These are phyloP conservation scores for Pichia paraexigua DNA, from an alignment of 805 yeast species.

Conservation along the genomic window DNA sequence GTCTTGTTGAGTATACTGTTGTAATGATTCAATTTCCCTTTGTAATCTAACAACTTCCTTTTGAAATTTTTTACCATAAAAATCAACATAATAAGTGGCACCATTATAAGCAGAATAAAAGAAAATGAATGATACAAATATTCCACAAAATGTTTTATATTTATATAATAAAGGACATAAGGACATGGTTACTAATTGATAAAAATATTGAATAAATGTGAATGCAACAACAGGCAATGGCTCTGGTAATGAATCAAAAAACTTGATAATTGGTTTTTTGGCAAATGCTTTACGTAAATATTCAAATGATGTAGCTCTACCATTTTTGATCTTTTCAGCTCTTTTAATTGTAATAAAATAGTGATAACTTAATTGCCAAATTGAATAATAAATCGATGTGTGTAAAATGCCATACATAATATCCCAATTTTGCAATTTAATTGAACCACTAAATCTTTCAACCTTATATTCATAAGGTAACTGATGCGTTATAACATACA, in stretches of 20 bases:
- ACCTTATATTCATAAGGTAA: conserved; percentile 42
- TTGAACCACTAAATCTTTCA: conserved; percentile 74
- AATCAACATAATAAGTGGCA: conserved; percentile 88
- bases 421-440: conserved; percentile 61
- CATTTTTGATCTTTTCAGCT: conserved; percentile 75
- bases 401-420: conserved; percentile 60
- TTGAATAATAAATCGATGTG: conserved; percentile 74
- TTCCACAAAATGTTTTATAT: conserved; percentile 55
- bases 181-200: conserved; percentile 81
- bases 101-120: conserved; percentile 82
- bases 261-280: conserved; percentile 55
- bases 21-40: conserved; percentile 45
- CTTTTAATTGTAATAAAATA: conserved; percentile 80
- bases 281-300: conserved; percentile 69
- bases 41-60: conserved; percentile 72
- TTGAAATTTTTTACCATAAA: conserved; percentile 83
- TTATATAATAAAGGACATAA: conserved; percentile 85
- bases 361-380: conserved; percentile 89
- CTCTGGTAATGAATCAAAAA: conserved; percentile 77
- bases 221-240: conserved; percentile 84
- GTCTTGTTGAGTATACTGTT: background rate
- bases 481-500: conserved; percentile 82
- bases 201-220: conserved; percentile 76
- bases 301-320: conserved; percentile 81
- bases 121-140: conserved; percentile 67